phyloP scores from a whole-genome alignment of 371 early-diverging fungal genomes.

The Parasitella parasitica region DNA sequence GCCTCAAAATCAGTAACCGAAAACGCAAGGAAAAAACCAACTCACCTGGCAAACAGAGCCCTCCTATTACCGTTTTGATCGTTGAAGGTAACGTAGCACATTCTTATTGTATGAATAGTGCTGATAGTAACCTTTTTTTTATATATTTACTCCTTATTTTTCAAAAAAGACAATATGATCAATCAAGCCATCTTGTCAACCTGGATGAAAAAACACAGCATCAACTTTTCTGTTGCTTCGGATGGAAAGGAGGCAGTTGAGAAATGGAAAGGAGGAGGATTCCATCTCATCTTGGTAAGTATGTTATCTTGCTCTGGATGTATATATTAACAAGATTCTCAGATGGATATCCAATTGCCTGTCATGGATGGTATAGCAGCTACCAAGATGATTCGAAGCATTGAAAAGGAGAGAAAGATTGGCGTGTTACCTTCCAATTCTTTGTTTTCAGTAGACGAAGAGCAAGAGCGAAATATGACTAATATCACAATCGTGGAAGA shows the following conservation, averaged over 20 bases:
- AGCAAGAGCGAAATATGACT: background rate
- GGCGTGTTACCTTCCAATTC: slow-evolving; percentile 45
- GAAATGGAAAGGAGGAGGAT: slow-evolving; percentile 69
- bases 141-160: background rate
- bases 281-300: slow-evolving; percentile 75
- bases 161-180: slow-evolving; percentile 67
- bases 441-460: background rate
- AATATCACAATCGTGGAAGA: background rate
- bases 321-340: slow-evolving; percentile 2
- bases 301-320: background rate
- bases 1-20: slow-evolving; percentile 38
- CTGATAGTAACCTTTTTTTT: background rate
- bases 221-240: slow-evolving; percentile 68
- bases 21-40: slow-evolving; percentile 35
- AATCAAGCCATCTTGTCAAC: slow-evolving; percentile 73
- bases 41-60: slow-evolving; percentile 46
- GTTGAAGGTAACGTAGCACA: slow-evolving; percentile 68
- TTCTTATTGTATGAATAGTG: background rate
- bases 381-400: slow-evolving; percentile 68
- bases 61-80: slow-evolving; percentile 76
- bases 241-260: slow-evolving; percentile 80
- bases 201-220: slow-evolving; percentile 74
- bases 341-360: slow-evolving; percentile 87
- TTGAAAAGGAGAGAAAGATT: slow-evolving; percentile 67
- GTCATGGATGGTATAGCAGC: slow-evolving; percentile 83